Evolutionary conservation across 305 asterid species (phyloP).

Genomic region (Galium porrigens): DNA sequence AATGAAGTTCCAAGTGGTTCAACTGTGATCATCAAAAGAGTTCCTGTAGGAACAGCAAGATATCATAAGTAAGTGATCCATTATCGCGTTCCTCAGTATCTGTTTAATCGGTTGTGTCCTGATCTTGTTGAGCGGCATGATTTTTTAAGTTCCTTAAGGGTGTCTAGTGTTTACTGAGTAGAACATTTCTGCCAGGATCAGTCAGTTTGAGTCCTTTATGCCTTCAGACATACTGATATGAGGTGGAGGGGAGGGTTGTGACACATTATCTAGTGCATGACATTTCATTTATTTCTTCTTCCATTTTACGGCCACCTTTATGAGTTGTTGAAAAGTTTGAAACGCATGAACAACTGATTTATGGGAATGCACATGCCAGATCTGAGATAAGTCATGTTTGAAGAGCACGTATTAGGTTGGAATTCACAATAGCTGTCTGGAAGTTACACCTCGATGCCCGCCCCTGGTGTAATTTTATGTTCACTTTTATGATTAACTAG

Average conservation of each 20-base stretch:
- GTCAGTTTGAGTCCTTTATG: not conserved
- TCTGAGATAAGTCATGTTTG: not conserved
- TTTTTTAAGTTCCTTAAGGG: not conserved
- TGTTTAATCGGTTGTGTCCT: not conserved
- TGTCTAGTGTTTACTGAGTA: not conserved
- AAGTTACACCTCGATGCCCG: not conserved
- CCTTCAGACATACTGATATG: too few species aligned
- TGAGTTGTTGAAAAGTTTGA: not conserved
- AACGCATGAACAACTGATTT: not conserved
- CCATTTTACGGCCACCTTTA: not conserved
- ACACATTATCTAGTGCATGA: too few species aligned
- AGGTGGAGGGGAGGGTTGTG: too few species aligned
- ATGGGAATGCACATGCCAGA: not conserved
- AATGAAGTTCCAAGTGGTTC: constrained; percentile 57
- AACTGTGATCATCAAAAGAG: constrained; percentile 67
- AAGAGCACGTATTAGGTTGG: not conserved
- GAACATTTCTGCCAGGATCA: not conserved
- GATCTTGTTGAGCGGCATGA: not conserved
- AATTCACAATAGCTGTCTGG: not conserved
- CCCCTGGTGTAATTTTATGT: too few species aligned
- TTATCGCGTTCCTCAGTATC: not conserved
- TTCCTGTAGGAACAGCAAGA: constrained; percentile 44
- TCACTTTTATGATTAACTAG: not conserved
- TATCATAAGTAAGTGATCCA: constrained; percentile 33
- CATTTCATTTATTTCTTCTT: not conserved